Percentiles rank a stretch among this genome's conserved stretches.
Evolutionary conservation across 306 rosid genomes (phyloP).

Genomic region (Cucurbita ficifolia): DNA sequence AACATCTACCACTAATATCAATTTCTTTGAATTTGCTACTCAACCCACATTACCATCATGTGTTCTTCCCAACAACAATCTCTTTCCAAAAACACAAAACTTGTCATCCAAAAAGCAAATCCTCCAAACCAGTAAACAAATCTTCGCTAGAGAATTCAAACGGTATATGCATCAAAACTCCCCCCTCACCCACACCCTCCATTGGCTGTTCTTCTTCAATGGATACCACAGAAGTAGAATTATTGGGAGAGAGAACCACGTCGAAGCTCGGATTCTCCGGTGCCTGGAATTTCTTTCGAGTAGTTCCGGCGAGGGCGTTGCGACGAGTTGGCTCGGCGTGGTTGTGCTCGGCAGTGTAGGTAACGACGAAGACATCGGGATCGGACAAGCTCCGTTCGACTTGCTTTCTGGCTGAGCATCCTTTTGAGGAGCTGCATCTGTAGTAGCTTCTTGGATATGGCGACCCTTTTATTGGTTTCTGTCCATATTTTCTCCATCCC

Average conservation of each 20-base stretch:
- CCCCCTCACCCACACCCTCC: neutral
- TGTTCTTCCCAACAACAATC: neutral
- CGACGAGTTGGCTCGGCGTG: conserved; percentile 59
- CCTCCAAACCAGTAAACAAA: neutral
- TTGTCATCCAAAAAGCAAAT: neutral
- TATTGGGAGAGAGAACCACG: neutral
- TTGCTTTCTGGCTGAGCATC: conserved; percentile 74
- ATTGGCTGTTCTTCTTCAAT: neutral
- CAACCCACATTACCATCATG: neutral
- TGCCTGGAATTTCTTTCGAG: conserved; percentile 21
- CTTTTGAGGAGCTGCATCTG: conserved; percentile 74
- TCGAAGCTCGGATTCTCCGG: neutral
- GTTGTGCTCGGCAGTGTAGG: conserved; percentile 68
- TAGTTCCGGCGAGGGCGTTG: conserved; percentile 35
- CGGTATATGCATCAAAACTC: neutral
- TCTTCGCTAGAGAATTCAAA: neutral
- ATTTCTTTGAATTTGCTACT: neutral
- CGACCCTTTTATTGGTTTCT: conserved; percentile 91
- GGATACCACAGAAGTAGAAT: neutral
- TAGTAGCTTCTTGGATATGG: conserved; percentile 90
- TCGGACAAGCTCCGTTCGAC: conserved; percentile 63
- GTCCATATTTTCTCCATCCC: conserved; percentile 98
- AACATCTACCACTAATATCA: neutral
- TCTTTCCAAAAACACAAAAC: neutral
- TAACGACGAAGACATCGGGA: conserved; percentile 39